Evolutionary conservation across 2,329 filamentous ascomycete species (phyloP).

Genomic region (Lecanoromycetidae sp.): DNA sequence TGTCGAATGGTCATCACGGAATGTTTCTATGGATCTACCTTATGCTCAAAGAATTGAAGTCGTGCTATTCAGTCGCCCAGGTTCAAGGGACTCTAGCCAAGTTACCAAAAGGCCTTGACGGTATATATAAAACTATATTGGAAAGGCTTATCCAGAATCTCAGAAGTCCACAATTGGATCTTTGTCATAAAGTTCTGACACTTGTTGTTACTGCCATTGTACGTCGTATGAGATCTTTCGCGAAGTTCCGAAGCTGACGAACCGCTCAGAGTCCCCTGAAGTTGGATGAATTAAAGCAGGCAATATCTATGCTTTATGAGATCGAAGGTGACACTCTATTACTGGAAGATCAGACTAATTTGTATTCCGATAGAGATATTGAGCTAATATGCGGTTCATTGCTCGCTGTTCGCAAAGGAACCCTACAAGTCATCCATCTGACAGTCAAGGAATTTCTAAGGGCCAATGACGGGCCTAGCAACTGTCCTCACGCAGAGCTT

Average conservation of each 20-base stretch:
- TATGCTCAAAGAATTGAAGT: slow-evolving; percentile 4
- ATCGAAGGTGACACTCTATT: not conserved
- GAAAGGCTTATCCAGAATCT: not conserved
- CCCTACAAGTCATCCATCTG: not conserved
- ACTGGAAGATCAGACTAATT: not conserved
- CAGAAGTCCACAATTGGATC: not conserved
- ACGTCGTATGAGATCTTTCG: not conserved
- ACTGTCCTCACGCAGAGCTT: not conserved
- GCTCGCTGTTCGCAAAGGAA: not conserved
- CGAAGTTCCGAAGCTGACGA: not conserved
- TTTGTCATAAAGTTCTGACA: not conserved
- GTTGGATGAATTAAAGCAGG: not conserved
- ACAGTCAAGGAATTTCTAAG: slow-evolving; percentile 3
- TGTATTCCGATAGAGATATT: not conserved
- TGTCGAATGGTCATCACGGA: not conserved
- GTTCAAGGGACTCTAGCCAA: not conserved
- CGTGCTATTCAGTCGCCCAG: not conserved
- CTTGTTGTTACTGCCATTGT: slow-evolving; percentile 2
- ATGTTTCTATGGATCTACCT: slow-evolving; percentile 3
- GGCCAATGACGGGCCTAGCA: not conserved
- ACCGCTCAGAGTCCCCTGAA: not conserved
- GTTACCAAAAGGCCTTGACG: not conserved
- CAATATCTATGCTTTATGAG: not conserved
- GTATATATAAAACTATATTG: not conserved
- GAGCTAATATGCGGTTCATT: not conserved